Base-by-base conservation (phyloP, 1,284 basidiomycete genomes). In the Golubevia sp. region DNA sequence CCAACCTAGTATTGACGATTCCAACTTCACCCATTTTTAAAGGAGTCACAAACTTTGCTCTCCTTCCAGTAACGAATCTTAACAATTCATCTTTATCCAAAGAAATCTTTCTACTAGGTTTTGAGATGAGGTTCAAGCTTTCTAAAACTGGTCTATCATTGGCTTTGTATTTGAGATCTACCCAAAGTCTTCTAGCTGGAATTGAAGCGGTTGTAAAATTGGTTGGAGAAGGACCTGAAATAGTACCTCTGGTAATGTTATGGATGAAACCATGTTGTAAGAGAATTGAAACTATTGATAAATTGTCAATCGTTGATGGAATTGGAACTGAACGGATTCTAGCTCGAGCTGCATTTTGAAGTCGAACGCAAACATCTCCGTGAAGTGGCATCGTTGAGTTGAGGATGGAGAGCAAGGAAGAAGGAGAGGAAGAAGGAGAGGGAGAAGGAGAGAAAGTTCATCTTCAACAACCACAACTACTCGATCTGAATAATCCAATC, bases 291-390 rank as follows among this genome's bases (percentile, higher is more conserved):
- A 92, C 88, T 69, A 94, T 90, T 63, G 89, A 91, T 59, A 92
- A 87, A 74, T 93, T 93, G 85, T 93, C 92, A 50, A 88, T 91
- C 49, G 88, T 91, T 76, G 93, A 92, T 26, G 89, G 86, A 63
- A 95, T 88, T 18, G 90, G 88, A 59, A 95, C 86, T 68, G 87
- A 87, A 51, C 88, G 87, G 82, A 93, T 90, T 18, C 93, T 89
- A 1, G 92, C 91, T 18, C 91, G 89, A 77, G 94, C 93, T 11
- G 92, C 92, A 76, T 95, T 95, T 86, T 94, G 92, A 30, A 95
- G 82, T 70, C 89, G 91, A 18, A 92, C 89, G 77, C 92, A 93
- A 73, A 95, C 88, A 84, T 93, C 71, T 38, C 68, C 89, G 84
- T 91, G 89, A 1, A 92, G 76, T 2, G 84, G 79, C 82, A 84